Conservation (phyloP, 164 flowering plant species). For the Tinospora cordifolia region DNA sequence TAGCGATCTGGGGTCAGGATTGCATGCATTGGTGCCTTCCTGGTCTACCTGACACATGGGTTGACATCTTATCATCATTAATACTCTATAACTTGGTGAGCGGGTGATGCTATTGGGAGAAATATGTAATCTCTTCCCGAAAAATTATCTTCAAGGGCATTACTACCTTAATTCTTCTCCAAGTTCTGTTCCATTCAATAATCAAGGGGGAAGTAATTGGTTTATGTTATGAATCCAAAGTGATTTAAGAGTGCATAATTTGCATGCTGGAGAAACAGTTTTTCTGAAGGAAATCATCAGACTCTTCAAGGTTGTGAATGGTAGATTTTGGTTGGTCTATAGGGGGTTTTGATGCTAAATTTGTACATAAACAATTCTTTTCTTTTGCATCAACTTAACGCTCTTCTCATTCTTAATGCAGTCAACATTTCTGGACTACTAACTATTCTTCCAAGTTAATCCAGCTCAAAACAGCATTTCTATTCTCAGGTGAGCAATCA, state of each 20-base stretch:
- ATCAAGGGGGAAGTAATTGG: too few species aligned
- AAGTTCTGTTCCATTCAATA: not conserved
- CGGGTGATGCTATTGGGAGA: constrained; percentile 17
- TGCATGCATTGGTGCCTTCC: constrained; percentile 99
- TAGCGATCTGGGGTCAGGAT: constrained; percentile 90
- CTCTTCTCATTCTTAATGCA: too few species aligned
- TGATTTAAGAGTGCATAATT: not conserved
- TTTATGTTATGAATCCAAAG: not conserved
- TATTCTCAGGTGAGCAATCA: too few species aligned
- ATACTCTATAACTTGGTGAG: constrained; percentile 31
- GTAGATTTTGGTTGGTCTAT: not conserved
- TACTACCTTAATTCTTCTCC: not conserved
- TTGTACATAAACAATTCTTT: not conserved
- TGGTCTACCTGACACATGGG: constrained; percentile 96
- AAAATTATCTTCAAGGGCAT: not conserved
- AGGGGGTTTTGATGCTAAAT: not conserved
- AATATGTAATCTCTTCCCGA: not conserved
- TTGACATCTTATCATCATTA: constrained; percentile 58
- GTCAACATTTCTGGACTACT: too few species aligned
- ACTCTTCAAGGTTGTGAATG: not conserved
- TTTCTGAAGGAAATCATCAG: not conserved
- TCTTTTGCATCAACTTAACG: too few species aligned
- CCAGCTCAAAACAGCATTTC: too few species aligned
- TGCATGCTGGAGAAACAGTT: not conserved
- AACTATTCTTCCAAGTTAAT: too few species aligned